Base-by-base conservation (phyloP, 495 filamentous ascomycete species). In the Hypoxylon crocopeplum region DNA sequence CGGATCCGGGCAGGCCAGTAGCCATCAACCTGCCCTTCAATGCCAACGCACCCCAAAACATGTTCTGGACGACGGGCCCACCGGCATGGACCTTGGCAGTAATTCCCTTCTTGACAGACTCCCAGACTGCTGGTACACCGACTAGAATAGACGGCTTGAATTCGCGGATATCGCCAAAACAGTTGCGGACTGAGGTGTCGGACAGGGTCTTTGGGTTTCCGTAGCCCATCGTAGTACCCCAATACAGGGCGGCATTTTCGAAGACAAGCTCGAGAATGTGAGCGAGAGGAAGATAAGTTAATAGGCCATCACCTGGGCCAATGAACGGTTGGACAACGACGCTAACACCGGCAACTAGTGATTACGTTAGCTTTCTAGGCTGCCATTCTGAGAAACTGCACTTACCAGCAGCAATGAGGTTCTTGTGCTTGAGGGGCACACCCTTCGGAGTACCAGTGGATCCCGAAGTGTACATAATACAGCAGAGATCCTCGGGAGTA, bases 391-490 rank as follows among this genome's bases (percentile, higher is more conserved):
- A 6, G 21, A 33, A 21, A 20, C 30, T 56, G 19, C 15, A 78
- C 87, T 75, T 80, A 91, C 90, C 86, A 42, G 93, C 88, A 62
- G 90, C 93, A 65, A 98, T 80, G 15, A 98, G 91, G 66, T 92
- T 90, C 48, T 78, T 88, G 72, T 98, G 94, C 65, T 87, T 94
- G 61, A 98, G 74, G 24, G 92, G 86, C 21, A 98, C 94, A 74
- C 94, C 94, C 82, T 98, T 98, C 29, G 94, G 94, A 0, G 92
- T 84, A 42, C 94, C 94, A 3, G 94, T 98, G n/a, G 93, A 96
- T 36, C 94, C 94, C 24, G 94, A 98, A 1, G 94, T 98, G 79
- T 98, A 98, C 94, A 98, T 98, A 73, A 98, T 96, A 71, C 94
- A 97, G 82, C 89, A 94, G 10, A 98, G 84, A 70, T 97, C 93